These are phyloP conservation scores for Cladobotryum mycophilum DNA, from an alignment of 2,329 filamentous ascomycete species.

Conservation along the genomic window DNA sequence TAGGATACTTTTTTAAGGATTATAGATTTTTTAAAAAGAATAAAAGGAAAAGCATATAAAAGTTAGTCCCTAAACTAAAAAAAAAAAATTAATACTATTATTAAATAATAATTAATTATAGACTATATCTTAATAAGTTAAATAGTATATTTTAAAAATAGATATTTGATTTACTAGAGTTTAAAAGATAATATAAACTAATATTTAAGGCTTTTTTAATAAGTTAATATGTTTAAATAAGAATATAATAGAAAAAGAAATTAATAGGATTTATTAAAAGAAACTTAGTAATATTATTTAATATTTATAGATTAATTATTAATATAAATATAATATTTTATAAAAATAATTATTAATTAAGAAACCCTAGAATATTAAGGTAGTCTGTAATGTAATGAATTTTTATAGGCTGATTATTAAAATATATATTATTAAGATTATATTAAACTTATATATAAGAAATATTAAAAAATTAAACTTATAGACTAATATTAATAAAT, in stretches of 20 bases:
- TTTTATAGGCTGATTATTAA: neutral
- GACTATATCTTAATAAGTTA: neutral
- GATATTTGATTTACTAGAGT: conserved; percentile 7
- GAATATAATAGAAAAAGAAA: too few species aligned
- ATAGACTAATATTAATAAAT: neutral
- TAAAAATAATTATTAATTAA: neutral
- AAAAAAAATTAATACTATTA: neutral
- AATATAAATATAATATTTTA: too few species aligned
- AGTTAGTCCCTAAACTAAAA: neutral
- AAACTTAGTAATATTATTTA: too few species aligned
- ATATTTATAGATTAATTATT: too few species aligned
- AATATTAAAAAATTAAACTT: neutral
- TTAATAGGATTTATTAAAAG: too few species aligned
- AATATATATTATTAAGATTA: neutral
- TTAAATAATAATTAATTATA: neutral
- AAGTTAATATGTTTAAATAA: too few species aligned
- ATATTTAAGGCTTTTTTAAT: too few species aligned
- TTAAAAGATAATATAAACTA: neutral
- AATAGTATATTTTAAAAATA: conserved; percentile 1
- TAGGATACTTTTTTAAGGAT: too few species aligned
- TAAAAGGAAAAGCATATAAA: too few species aligned
- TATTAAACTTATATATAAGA: neutral
- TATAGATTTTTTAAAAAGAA: too few species aligned
- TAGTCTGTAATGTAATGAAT: neutral
- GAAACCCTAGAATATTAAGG: neutral